Evolutionary conservation across 768 basidiomycete genomes (phyloP).

Genomic region (Mrakia hoshinonis): DNA sequence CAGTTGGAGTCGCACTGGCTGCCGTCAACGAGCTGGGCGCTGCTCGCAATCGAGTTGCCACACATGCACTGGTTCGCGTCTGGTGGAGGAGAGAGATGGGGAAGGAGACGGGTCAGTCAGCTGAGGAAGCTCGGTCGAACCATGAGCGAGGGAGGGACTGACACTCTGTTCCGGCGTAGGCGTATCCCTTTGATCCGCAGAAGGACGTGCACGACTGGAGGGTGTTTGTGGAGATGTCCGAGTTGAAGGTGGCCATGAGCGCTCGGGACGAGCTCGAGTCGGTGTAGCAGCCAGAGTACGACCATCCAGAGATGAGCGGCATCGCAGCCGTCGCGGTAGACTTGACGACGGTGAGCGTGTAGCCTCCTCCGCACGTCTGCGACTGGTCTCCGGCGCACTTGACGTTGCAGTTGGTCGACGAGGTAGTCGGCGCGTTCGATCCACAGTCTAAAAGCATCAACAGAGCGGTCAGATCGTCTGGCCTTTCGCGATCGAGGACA

Average conservation of each 20-base stretch:
- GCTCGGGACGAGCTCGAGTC: background rate
- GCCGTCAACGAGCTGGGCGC: background rate
- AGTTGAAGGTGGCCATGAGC: background rate
- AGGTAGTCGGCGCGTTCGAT: background rate
- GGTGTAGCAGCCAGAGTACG: conserved; percentile 9
- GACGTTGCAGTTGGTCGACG: conserved; percentile 19
- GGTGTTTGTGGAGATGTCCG: background rate
- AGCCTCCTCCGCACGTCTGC: conserved; percentile 23
- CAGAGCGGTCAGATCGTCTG: background rate
- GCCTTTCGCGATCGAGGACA: background rate
- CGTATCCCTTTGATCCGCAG: conserved; percentile 24
- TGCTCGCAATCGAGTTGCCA: background rate
- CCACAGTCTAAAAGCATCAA: background rate
- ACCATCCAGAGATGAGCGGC: conserved; percentile 12
- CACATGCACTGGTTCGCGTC: conserved; percentile 1
- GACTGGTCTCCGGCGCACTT: conserved; percentile 22
- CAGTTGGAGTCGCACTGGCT: too few species aligned
- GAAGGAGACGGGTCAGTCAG: background rate
- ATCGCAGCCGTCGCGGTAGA: background rate
- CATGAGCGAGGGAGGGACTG: background rate
- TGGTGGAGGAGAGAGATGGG: background rate
- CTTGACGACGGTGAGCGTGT: background rate
- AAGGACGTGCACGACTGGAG: conserved; percentile 11
- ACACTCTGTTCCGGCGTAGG: conserved; percentile 24
- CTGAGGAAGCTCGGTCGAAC: background rate